phyloP scores from a whole-genome alignment of 345 rosid genomes.

The Arabidopsis suecica region DNA sequence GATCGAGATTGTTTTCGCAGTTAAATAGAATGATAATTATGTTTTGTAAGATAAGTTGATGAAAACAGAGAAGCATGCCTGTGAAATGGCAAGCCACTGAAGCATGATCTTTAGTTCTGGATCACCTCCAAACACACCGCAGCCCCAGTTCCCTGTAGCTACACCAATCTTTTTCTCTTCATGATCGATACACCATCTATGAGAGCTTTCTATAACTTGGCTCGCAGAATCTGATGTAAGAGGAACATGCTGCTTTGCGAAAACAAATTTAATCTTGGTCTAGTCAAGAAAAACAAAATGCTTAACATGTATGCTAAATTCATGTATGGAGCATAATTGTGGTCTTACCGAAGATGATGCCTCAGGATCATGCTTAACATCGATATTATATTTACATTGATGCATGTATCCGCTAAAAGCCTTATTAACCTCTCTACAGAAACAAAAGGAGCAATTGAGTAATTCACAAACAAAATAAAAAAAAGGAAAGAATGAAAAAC shows the following conservation, averaged over 20 bases:
- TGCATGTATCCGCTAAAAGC: constrained; percentile 83
- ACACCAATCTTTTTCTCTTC: constrained; percentile 59
- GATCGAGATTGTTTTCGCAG: neutral
- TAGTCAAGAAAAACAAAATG: constrained; percentile 14
- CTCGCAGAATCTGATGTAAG: constrained; percentile 6
- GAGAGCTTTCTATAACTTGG: constrained; percentile 21
- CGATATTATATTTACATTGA: constrained; percentile 53
- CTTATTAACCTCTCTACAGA: constrained; percentile 77
- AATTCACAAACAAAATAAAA: neutral
- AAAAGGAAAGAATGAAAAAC: neutral
- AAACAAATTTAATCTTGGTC: neutral
- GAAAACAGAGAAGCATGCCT: constrained; percentile 23
- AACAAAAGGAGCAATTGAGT: neutral
- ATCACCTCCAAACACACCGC: constrained; percentile 98
- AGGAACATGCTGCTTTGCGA: constrained; percentile 9
- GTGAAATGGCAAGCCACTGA: constrained; percentile 46
- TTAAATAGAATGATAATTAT: neutral
- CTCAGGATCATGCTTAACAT: neutral
- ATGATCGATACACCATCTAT: constrained; percentile 29
- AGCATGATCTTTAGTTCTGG: constrained; percentile 70
- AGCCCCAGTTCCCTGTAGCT: constrained; percentile 96
- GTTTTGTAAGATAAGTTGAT: neutral
- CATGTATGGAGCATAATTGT: neutral
- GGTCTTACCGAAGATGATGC: constrained; percentile 32
- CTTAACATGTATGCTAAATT: constrained; percentile 1